Evolutionary conservation across 371 early-diverging fungal genomes (phyloP), one percentile per base, ranked within the genome.

Genomic region (Basidiobolus meristosporus): DNA sequence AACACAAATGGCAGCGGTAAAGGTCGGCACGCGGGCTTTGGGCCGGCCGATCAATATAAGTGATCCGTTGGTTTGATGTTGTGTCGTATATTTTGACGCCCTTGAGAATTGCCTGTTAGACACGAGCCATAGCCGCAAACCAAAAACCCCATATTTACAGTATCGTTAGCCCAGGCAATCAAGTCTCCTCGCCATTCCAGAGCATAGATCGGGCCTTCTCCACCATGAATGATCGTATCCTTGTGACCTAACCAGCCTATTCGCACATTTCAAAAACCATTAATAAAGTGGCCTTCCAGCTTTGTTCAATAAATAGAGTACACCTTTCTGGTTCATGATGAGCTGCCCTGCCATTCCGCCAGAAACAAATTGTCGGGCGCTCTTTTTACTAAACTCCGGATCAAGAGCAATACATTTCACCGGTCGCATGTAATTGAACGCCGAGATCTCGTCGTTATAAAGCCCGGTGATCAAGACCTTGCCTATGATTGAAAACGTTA

Each of bases 81-180:
- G 73, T 68, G 49, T 90, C 88, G 42, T 87, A 86, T 21, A 89
- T 63, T 44, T 81, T 80, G 29, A 88, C 78, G 7, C 89, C 88
- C 63, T 66, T 39, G 3, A 5, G 10, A 6, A n/a, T n/a, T n/a
- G n/a, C n/a, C 22, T 31, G 19, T 2, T 30, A 38, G 5, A 30
- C 15, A 0, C 11, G 7, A 6, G 11, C n/a, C 0, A 22, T 7
- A 29, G 7, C 21, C 3, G 18, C 12, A 31, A 38, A 21, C 12
- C 18, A 3, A 10, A 16, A 26, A 21, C 19, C n/a, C 9, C n/a
- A 45, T 45, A 34, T 51, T 48, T 53, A 71, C 73, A 19, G 68
- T 58, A 46, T 93, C 93, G 50, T 84, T 85, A 0, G 90, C 87
- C 89, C 91, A 92, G 0, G 91, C 92, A 50, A 95, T 77, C 34